Conservation (phyloP, 148 eudicot species). For the Rhododendron vialii region DNA sequence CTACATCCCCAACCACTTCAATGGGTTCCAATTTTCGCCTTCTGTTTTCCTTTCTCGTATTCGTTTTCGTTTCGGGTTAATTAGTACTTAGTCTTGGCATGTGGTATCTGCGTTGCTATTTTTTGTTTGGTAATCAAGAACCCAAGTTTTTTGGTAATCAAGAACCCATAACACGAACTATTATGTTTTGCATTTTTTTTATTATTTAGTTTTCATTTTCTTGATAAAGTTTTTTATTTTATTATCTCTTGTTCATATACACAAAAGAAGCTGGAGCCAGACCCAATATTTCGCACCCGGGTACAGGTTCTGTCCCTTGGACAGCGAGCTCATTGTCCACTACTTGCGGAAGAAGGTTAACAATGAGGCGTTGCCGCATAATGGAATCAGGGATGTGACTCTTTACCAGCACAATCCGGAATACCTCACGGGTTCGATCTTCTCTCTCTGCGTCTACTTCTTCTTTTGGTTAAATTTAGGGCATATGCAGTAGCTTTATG, state of each 20-base stretch:
- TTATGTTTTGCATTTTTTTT: too few species aligned
- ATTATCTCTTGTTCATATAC: not conserved
- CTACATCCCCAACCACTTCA: not conserved
- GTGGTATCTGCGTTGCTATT: too few species aligned
- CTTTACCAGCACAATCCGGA: conserved; percentile 19
- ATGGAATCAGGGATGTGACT: conserved; percentile 10
- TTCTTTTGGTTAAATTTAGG: too few species aligned
- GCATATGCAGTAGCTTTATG: not conserved
- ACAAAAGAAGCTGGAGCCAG: not conserved
- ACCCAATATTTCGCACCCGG: conserved; percentile 8
- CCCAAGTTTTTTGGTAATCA: too few species aligned
- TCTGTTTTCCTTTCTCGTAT: not conserved
- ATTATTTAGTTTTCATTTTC: too few species aligned
- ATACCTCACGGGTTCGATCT: conserved; percentile 5
- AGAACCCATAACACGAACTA: too few species aligned
- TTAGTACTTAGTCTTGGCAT: too few species aligned
- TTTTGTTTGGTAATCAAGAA: not conserved
- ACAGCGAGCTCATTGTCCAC: conserved; percentile 17
- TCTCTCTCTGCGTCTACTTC: not conserved
- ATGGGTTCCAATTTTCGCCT: not conserved
- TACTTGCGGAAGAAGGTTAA: conserved; percentile 22
- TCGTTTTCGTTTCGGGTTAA: too few species aligned
- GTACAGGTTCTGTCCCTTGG: conserved; percentile 18
- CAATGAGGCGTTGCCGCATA: not conserved
- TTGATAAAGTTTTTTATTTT: too few species aligned